Percentiles rank a stretch among this genome's conserved stretches.
Conservation (phyloP, 768 basidiomycete species). For the Rhizopogon salebrosus region DNA sequence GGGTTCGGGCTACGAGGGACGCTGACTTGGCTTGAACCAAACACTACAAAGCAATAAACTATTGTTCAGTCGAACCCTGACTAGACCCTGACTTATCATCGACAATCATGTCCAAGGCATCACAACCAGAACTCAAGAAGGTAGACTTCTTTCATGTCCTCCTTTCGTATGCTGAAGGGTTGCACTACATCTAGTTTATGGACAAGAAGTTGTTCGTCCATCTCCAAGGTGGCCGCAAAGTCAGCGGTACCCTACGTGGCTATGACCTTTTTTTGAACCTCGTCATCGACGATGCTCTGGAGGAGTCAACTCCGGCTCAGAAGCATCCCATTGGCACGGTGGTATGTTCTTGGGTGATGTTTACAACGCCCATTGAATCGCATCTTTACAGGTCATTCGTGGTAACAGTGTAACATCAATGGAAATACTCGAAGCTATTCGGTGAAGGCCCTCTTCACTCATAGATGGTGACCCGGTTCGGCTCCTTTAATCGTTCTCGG, state of each 20-base stretch:
- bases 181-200: conserved; percentile 69
- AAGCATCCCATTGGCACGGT: conserved; percentile 90
- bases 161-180: not conserved
- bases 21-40: conserved; percentile 14
- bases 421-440: conserved; percentile 75
- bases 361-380: not conserved
- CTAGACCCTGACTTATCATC: conserved; percentile 1
- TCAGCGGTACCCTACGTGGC: conserved; percentile 90
- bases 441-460: conserved; percentile 16
- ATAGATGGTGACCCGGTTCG: conserved; percentile 5
- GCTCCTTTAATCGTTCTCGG: not conserved
- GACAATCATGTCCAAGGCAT: conserved; percentile 80
- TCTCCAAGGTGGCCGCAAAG: conserved; percentile 91
- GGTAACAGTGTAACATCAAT: conserved; percentile 96
- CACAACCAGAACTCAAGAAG: conserved; percentile 98
- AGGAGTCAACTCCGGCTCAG: conserved; percentile 86
- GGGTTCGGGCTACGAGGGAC: not conserved
- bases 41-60: conserved; percentile 27
- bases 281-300: conserved; percentile 92
- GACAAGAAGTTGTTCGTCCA: conserved; percentile 96
- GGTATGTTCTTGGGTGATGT: conserved; percentile 44
- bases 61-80: not conserved
- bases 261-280: conserved; percentile 99
- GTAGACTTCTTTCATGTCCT: conserved; percentile 34
- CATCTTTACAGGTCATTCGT: conserved; percentile 72